Base-by-base conservation (phyloP, 2,329 filamentous ascomycete species). In the Aspergillus hortae region DNA sequence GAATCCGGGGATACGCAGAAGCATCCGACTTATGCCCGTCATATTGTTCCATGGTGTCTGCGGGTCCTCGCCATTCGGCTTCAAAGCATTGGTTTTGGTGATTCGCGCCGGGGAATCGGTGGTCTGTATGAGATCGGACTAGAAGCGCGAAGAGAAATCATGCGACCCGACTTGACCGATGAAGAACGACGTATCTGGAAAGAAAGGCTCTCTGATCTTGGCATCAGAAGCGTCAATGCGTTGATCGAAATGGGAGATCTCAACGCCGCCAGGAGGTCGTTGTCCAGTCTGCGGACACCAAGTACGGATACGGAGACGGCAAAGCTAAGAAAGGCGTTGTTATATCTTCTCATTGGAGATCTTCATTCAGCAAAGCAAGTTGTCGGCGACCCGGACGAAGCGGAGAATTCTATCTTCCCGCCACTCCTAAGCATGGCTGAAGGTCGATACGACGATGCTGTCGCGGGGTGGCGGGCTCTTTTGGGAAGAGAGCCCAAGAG, bases 71-170 rank as follows among this genome's bases (percentile, higher is more conserved):
- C 87, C 6, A 88, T 96, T 7, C 82, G 92, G 1, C 79, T 97
- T 17, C 90, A 95, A 60, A 90, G 89, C 0, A 81, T 96, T 43
- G 90, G 90, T 1, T 95, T 94, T 57, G 87, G 87, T 4, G 94
- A 99, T 70, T 83, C 86, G 46, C 81, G 92, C 4, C 81, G 92
- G 55, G 88, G 89, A 3, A 86, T 99, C 52, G 92, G 94, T 79
- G 89, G 88, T 42, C 90, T 95, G 67, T 95, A 96, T 67, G 91
- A 96, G 56, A 80, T 97, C 2, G 91, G 87, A 0, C 74, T 88
- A 7, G 90, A 95, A 69, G 90, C 89, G 2, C 79, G 91, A 15
- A 74, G 77, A 2, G 79, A 81, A 51, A 75, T 89, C 4, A 71
- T 75, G 15, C 76, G 73, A 30, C 78, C 82, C 0, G 73, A 67